Percentiles rank a stretch among this genome's conserved stretches.
These are phyloP conservation scores for Aspergillus floridensis DNA, from an alignment of 2,329 filamentous ascomycete genomes.

Conservation along the genomic window DNA sequence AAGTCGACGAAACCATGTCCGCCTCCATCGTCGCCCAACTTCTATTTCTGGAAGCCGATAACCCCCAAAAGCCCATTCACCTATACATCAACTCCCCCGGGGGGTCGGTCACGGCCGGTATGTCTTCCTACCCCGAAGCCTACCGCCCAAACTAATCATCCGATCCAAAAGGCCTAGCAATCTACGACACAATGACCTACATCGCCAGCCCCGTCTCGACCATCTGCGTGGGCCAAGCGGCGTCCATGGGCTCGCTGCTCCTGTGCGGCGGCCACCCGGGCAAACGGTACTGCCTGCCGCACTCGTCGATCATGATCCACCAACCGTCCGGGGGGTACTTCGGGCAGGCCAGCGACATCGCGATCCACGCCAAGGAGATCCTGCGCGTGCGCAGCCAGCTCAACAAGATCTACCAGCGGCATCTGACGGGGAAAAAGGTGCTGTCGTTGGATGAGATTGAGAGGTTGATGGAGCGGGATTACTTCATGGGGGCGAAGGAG, in stretches of 20 bases:
- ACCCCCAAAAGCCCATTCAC: constrained; percentile 88
- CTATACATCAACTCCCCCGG: constrained; percentile 98
- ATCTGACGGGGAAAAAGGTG: constrained; percentile 69
- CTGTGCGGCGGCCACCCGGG: constrained; percentile 82
- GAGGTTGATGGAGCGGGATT: constrained; percentile 94
- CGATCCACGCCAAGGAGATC: constrained; percentile 97
- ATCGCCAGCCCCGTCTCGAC: constrained; percentile 91
- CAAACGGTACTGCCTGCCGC: constrained; percentile 85
- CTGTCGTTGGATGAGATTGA: constrained; percentile 80
- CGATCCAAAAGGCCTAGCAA: constrained; percentile 58
- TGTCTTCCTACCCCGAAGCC: background rate
- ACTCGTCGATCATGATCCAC: constrained; percentile 95
- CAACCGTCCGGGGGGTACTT: constrained; percentile 78
- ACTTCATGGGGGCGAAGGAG: constrained; percentile 86
- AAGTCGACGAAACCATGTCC: constrained; percentile 84
- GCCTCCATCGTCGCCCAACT: constrained; percentile 95
- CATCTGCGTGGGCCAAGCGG: constrained; percentile 90
- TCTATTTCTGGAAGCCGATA: constrained; percentile 96
- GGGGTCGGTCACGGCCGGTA: constrained; percentile 80
- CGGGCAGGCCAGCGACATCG: constrained; percentile 73
- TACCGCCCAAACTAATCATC: background rate
- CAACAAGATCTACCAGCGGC: constrained; percentile 83
- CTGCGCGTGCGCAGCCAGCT: constrained; percentile 78
- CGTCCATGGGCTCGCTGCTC: constrained; percentile 89
- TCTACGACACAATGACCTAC: constrained; percentile 99